Evolutionary conservation across 371 early-diverging fungal genomes (phyloP).

Genomic region (Apophysomyces elegans): DNA sequence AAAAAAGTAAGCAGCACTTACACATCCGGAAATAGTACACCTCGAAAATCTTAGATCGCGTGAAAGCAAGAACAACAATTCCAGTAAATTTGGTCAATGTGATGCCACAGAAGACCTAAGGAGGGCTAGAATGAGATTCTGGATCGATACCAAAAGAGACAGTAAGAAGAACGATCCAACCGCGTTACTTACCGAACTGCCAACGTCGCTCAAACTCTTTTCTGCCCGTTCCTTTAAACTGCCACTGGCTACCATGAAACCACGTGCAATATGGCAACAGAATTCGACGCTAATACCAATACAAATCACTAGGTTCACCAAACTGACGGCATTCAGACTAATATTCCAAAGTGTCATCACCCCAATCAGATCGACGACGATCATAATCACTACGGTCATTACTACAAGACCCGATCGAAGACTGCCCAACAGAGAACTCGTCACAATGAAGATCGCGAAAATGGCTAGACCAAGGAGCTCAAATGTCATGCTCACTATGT

Average conservation of each 20-base stretch:
- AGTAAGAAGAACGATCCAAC: neutral
- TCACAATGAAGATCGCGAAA: conserved; percentile 64
- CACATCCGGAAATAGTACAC: conserved; percentile 83
- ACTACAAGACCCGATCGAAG: conserved; percentile 63
- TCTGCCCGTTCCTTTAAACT: conserved; percentile 47
- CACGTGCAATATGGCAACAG: conserved; percentile 74
- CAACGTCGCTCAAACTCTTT: conserved; percentile 66
- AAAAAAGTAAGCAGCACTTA: conserved; percentile 27
- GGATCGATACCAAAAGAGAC: no score
- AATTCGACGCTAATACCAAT: conserved; percentile 83
- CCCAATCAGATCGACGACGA: conserved; percentile 68
- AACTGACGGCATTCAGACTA: conserved; percentile 71
- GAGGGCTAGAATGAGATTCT: neutral
- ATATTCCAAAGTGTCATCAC: conserved; percentile 71
- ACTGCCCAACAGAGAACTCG: conserved; percentile 60
- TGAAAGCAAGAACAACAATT: conserved; percentile 73
- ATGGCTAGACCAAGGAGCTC: conserved; percentile 61
- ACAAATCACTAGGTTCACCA: conserved; percentile 79
- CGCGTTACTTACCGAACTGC: conserved; percentile 61
- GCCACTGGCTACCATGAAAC: conserved; percentile 59
- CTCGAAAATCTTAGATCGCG: conserved; percentile 76
- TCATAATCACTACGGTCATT: conserved; percentile 65
- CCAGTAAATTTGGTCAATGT: conserved; percentile 79
- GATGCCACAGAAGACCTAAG: conserved; percentile 74
- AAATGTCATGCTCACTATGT: conserved; percentile 61